Evolutionary conservation across 2,329 filamentous ascomycete species (phyloP).

Genomic region (Hymenoscyphus infarciens): DNA sequence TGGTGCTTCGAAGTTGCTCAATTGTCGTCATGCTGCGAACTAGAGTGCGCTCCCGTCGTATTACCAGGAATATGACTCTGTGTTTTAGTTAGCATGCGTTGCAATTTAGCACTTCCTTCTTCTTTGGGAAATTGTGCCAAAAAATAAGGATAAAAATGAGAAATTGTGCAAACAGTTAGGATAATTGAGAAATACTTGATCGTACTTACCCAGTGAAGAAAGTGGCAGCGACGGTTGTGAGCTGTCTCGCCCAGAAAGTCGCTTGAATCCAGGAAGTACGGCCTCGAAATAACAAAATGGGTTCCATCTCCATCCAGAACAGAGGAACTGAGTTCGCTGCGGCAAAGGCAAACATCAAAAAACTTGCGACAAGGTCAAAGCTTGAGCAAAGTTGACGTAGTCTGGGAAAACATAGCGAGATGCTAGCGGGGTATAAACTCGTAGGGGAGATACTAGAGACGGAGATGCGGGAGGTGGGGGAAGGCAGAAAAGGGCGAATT

Average conservation of each 20-base stretch:
- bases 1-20: not conserved
- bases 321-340: not conserved
- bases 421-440: not conserved
- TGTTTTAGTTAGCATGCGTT: not conserved
- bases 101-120: not conserved
- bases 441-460: not conserved
- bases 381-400: not conserved
- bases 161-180: too few relatives aligned
- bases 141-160: too few relatives aligned
- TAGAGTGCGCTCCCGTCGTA: not conserved
- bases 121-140: too few relatives aligned
- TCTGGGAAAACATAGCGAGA: not conserved
- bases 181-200: not conserved
- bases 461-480: not conserved
- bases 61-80: not conserved
- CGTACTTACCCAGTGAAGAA: not conserved
- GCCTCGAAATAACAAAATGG: not conserved
- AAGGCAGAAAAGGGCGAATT: too few relatives aligned
- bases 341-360: not conserved
- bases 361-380: not conserved
- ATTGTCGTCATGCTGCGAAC: not conserved
- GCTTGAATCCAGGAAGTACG: not conserved
- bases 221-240: not conserved
- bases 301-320: not conserved
- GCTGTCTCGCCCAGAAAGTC: not conserved